These are phyloP conservation scores for Trametes gibbosa DNA, from an alignment of 768 basidiomycete species.

Conservation along the genomic window DNA sequence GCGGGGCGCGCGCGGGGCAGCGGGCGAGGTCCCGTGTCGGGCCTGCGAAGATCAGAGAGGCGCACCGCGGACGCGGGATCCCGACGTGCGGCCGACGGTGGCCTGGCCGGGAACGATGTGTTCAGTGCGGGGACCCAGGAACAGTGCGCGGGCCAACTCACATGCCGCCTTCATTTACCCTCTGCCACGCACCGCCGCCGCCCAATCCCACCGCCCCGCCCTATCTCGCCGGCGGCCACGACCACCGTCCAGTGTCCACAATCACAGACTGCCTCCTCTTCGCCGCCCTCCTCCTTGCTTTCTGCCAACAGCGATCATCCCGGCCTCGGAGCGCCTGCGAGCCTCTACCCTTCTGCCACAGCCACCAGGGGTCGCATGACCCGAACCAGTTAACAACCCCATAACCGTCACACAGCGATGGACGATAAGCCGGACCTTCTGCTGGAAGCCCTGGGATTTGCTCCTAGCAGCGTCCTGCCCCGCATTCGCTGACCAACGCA, in stretches of 20 bases:
- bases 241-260: background rate
- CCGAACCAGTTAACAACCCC: constrained; percentile 1
- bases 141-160: background rate
- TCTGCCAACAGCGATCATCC: constrained; percentile 1
- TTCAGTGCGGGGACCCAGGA: background rate
- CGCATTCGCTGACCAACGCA: background rate
- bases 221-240: background rate
- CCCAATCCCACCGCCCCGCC: no score
- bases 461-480: no score
- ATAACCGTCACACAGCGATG: background rate
- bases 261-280: constrained; percentile 6
- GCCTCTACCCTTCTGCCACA: constrained; percentile 10
- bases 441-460: background rate
- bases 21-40: background rate
- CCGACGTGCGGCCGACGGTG: constrained; percentile 8
- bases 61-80: background rate
- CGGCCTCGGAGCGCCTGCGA: constrained; percentile 15
- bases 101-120: constrained; percentile 4
- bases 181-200: background rate
- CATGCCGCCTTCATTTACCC: constrained; percentile 3
- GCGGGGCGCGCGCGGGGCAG: background rate
- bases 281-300: background rate
- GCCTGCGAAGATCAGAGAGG: background rate
- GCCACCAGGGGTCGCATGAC: constrained; percentile 17
- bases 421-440: constrained; percentile 10